Conservation (phyloP, 352 stramenopile genomes). For the Phytophthora parvispora region DNA sequence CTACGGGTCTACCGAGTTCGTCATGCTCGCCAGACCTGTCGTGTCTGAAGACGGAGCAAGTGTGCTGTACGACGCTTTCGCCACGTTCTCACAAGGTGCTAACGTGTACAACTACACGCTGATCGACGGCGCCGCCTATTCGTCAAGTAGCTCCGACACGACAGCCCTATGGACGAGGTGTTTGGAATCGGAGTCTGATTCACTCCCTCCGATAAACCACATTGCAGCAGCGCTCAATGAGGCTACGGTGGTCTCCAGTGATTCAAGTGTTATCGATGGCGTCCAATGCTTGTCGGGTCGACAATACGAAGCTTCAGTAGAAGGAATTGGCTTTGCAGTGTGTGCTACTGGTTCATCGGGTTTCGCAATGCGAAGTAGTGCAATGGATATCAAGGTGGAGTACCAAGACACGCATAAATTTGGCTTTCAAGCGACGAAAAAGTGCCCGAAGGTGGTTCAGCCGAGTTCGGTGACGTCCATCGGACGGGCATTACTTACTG, state of each 20-base stretch:
- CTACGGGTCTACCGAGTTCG: not conserved
- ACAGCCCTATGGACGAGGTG: conserved; percentile 6
- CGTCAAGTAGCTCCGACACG: conserved; percentile 14
- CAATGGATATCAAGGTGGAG: conserved; percentile 18
- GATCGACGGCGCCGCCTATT: conserved; percentile 26
- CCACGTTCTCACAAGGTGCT: conserved; percentile 11
- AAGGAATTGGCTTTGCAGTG: conserved; percentile 6
- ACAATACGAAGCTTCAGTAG: conserved; percentile 13
- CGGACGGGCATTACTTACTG: conserved; percentile 5
- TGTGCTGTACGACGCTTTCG: conserved; percentile 33
- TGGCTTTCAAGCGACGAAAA: not conserved
- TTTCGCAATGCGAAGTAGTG: conserved; percentile 11
- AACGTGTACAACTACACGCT: conserved; percentile 30
- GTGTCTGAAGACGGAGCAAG: not conserved
- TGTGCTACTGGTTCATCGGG: conserved; percentile 1
- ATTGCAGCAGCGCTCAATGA: conserved; percentile 8
- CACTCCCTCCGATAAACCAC: conserved; percentile 19
- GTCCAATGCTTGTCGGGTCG: conserved; percentile 8
- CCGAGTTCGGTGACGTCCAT: conserved; percentile 8
- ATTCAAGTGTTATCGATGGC: not conserved
- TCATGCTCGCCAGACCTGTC: not conserved
- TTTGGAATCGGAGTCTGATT: conserved; percentile 1
- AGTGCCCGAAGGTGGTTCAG: not conserved
- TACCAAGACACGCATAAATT: conserved; percentile 5
- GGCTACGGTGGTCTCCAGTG: not conserved